These are phyloP conservation scores for Candida freyschussii DNA, from an alignment of 1,139 yeast genomes.

Conservation along the genomic window DNA sequence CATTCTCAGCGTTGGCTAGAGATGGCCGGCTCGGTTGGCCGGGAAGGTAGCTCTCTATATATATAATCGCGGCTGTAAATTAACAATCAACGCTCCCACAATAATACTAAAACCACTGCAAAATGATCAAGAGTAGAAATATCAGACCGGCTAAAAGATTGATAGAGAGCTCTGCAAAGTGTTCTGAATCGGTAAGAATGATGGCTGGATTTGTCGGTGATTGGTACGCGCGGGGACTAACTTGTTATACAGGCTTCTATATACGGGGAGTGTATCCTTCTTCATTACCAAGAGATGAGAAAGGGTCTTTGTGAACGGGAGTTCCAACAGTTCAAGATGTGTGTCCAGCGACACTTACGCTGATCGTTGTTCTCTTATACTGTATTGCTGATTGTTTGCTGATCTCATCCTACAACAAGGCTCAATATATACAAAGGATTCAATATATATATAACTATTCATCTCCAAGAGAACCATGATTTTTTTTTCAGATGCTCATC, in stretches of 20 bases:
- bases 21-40: slow-evolving; percentile 44
- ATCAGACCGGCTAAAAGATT: slow-evolving; percentile 18
- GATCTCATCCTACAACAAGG: neutral
- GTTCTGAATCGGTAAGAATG: slow-evolving; percentile 13
- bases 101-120: neutral
- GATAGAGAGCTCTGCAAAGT: slow-evolving; percentile 14
- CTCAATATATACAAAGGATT: too few relatives aligned
- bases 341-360: slow-evolving; percentile 40
- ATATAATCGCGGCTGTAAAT: neutral
- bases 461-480: slow-evolving; percentile 34
- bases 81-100: slow-evolving; percentile 2
- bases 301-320: slow-evolving; percentile 56
- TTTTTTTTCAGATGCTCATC: slow-evolving; percentile 34
- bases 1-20: slow-evolving; percentile 41
- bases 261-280: slow-evolving; percentile 62
- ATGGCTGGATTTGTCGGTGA: neutral
- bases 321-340: slow-evolving; percentile 49
- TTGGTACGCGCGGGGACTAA: slow-evolving; percentile 8
- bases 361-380: neutral
- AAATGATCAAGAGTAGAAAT: too few relatives aligned
- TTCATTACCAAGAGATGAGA: slow-evolving; percentile 48
- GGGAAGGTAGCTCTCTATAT: slow-evolving; percentile 9
- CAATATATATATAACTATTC: slow-evolving; percentile 2
- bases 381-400: neutral
- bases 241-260: slow-evolving; percentile 33